Percentiles rank a stretch among this genome's conserved stretches.
These are phyloP conservation scores for Leccinum broughii DNA, from an alignment of 768 basidiomycete genomes.

Conservation along the genomic window DNA sequence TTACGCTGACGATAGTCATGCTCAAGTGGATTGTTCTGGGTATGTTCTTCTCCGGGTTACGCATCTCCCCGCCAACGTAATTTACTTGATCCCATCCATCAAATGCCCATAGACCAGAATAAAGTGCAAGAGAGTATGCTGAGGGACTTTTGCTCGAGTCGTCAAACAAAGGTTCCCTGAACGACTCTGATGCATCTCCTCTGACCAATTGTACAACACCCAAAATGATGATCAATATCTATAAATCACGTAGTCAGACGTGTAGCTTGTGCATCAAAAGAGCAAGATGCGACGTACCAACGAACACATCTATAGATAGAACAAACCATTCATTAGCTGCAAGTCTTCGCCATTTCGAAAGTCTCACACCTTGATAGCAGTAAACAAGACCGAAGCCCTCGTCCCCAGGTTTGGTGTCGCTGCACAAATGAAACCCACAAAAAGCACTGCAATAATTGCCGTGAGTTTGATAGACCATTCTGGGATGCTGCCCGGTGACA, in stretches of 20 bases:
- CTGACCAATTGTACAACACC: conserved; percentile 76
- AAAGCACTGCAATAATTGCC: conserved; percentile 67
- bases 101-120: conserved; percentile 94
- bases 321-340: neutral
- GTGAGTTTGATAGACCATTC: conserved; percentile 91
- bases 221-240: conserved; percentile 74
- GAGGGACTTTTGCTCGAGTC: conserved; percentile 78
- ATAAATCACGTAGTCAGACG: conserved; percentile 1
- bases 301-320: conserved; percentile 51
- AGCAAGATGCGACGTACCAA: conserved; percentile 48
- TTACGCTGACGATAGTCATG: conserved; percentile 77
- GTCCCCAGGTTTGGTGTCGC: conserved; percentile 77
- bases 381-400: conserved; percentile 84
- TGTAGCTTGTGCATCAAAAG: neutral
- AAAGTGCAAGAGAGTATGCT: conserved; percentile 88
- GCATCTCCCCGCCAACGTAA: conserved; percentile 89
- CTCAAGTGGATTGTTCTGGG: conserved; percentile 89
- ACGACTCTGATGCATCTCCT: conserved; percentile 67
- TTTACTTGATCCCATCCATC: conserved; percentile 97
- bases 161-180: conserved; percentile 67
- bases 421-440: conserved; percentile 78
- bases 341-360: conserved; percentile 3
- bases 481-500: conserved; percentile 77
- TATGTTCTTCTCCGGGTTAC: conserved; percentile 79
- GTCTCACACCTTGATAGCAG: conserved; percentile 69